Percentiles rank a stretch among this genome's conserved stretches.
Evolutionary conservation across 2,329 filamentous ascomycete species (phyloP).

Genomic region (Calonectria pteridis): DNA sequence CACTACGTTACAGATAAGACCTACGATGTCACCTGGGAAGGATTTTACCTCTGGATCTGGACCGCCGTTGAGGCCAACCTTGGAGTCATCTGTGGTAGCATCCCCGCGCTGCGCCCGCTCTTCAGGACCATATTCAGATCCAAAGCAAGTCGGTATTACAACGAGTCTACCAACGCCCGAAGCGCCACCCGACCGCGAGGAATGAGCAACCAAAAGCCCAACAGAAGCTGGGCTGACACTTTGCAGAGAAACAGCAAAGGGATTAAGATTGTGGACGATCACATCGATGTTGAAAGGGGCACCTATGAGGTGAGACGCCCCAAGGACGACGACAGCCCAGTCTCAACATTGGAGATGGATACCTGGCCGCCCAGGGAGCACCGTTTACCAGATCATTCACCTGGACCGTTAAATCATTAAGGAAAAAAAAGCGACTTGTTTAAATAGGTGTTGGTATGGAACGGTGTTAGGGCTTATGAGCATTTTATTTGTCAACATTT

Average conservation of each 20-base stretch:
- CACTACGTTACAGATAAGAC: slow-evolving; percentile 50
- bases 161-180: slow-evolving; percentile 36
- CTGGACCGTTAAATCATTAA: slow-evolving; percentile 10
- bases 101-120: slow-evolving; percentile 50
- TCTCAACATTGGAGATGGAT: slow-evolving; percentile 41
- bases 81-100: slow-evolving; percentile 56
- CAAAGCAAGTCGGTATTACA: slow-evolving; percentile 41
- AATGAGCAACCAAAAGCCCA: slow-evolving; percentile 33
- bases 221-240: slow-evolving; percentile 36
- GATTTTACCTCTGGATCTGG: slow-evolving; percentile 57
- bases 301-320: slow-evolving; percentile 26
- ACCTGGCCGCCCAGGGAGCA: slow-evolving; percentile 37
- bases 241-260: slow-evolving; percentile 39
- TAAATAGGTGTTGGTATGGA: background rate
- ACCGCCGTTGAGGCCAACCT: slow-evolving; percentile 56
- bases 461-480: slow-evolving; percentile 1
- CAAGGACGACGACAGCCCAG: slow-evolving; percentile 34
- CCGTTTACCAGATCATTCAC: slow-evolving; percentile 18
- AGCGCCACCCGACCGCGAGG: slow-evolving; percentile 34
- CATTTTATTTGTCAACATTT: background rate
- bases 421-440: background rate
- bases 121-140: slow-evolving; percentile 43
- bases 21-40: slow-evolving; percentile 57
- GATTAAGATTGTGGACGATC: slow-evolving; percentile 40
- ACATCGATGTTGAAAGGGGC: slow-evolving; percentile 37